Base-by-base conservation (phyloP, 345 rosid species). In the Syzygium jambos region DNA sequence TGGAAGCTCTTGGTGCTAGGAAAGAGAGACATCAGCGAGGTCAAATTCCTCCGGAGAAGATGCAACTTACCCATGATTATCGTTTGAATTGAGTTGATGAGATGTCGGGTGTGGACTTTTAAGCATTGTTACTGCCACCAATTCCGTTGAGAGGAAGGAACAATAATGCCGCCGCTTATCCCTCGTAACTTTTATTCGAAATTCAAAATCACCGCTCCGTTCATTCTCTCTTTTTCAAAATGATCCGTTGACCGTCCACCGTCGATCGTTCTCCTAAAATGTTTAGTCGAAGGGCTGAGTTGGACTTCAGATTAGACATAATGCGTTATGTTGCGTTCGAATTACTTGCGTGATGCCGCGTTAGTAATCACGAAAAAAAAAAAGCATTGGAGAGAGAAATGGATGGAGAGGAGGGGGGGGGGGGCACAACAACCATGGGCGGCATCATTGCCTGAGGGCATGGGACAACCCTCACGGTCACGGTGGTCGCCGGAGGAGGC, bases 281-380 rank as follows among this genome's bases (percentile, higher is more conserved):
- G 6, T 43, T 43, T 57, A 25, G 63, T 57, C 25, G 5, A 14
- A 11, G 63, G 25, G 63, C 13, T 54, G 57, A 54, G 25, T 54
- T 21, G 57, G 57, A 22, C 23, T 8, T 59, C 15, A 5, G 29
- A 25, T 57, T 25, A 14, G 17, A 15, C 21, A 5, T 27, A 0
- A 16, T 12, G 41, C 10, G 15, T 15, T 6, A 63, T 63, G 77
- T 7, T 29, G 22, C 41, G 41, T 29, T 63, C 17, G 21, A 41
- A 65, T 3, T 65, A 27, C 2, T 61, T 34, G 6, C 5, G 17
- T 12, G 9, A 7, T 16, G 0, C 8, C 1, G 0, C 68, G 13
- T 61, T 30, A 27, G 14, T 0, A 29, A 29, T 4, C 16, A 7
- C 7, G 2, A 4, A 7, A 65, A 63, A 6, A 63, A 15, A 1